Conservation (phyloP, 495 filamentous ascomycete species). For the Hypomontagnella monticulosa region DNA sequence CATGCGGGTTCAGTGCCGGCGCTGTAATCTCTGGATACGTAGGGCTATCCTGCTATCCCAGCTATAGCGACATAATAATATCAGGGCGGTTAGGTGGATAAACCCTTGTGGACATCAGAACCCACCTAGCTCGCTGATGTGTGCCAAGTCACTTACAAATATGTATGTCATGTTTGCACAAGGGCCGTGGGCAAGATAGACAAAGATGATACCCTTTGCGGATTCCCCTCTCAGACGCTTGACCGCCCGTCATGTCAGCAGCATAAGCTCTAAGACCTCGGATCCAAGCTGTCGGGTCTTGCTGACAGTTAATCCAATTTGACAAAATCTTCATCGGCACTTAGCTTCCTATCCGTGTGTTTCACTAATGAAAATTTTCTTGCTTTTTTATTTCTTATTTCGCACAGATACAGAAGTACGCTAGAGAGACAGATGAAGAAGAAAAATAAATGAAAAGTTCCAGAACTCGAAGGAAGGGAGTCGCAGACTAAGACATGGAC, state of each 20-base stretch:
- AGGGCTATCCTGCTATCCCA: too few relatives aligned
- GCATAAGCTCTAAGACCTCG: slow-evolving; percentile 37
- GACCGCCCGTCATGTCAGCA: slow-evolving; percentile 40
- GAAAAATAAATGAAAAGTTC: too few relatives aligned
- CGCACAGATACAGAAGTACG: too few relatives aligned
- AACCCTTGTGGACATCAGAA: slow-evolving; percentile 8
- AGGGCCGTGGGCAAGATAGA: too few relatives aligned
- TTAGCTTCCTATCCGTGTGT: slow-evolving; percentile 4
- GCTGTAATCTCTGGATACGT: not conserved
- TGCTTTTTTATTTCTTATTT: too few relatives aligned
- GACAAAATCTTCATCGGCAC: slow-evolving; percentile 35
- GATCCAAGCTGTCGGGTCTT: slow-evolving; percentile 40
- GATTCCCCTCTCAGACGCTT: not conserved
- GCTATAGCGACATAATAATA: not conserved
- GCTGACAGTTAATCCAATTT: slow-evolving; percentile 22
- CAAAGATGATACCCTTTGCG: not conserved
- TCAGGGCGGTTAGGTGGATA: slow-evolving; percentile 10
- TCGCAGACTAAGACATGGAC: too few relatives aligned
- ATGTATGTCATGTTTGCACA: slow-evolving; percentile 17
- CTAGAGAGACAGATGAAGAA: too few relatives aligned
- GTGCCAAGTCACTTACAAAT: slow-evolving; percentile 13
- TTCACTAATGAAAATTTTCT: not conserved
- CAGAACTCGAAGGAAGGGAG: too few relatives aligned
- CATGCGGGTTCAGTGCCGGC: slow-evolving; percentile 31
- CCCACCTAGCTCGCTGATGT: slow-evolving; percentile 6